These are phyloP conservation scores for Wickerhamiella infanticola DNA, from an alignment of 1,139 yeast genomes.

Conservation along the genomic window DNA sequence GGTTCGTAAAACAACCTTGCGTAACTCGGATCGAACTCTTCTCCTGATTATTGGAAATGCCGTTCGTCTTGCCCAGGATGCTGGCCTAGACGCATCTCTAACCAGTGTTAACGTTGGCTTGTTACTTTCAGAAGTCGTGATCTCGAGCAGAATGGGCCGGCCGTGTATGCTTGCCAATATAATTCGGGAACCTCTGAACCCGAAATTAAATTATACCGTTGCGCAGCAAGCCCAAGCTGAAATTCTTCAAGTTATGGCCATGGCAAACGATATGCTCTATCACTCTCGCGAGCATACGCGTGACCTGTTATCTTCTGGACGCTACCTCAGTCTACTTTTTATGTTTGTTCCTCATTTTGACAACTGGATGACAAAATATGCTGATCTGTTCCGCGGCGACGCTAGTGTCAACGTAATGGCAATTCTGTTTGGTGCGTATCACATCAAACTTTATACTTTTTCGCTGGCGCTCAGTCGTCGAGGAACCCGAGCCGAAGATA, in stretches of 20 bases:
- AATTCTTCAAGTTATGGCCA: constrained; percentile 57
- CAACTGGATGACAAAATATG: constrained; percentile 59
- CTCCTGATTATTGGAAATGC: constrained; percentile 90
- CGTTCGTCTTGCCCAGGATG: constrained; percentile 72
- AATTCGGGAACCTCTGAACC: constrained; percentile 20
- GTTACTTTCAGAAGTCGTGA: constrained; percentile 59
- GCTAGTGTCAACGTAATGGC: constrained; percentile 32
- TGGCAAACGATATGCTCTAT: constrained; percentile 75
- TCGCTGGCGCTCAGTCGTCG: constrained; percentile 45
- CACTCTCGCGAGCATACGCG: constrained; percentile 27
- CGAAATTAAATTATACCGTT: constrained; percentile 34
- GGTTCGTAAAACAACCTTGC: constrained; percentile 71
- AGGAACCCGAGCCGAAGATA: neutral
- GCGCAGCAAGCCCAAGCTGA: constrained; percentile 68
- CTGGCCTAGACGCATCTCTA: constrained; percentile 63
- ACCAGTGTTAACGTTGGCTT: constrained; percentile 68
- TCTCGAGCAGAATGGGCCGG: constrained; percentile 26
- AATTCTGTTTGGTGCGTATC: constrained; percentile 65
- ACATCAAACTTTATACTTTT: constrained; percentile 67
- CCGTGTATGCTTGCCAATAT: constrained; percentile 23
- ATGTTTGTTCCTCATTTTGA: constrained; percentile 63
- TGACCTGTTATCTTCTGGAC: constrained; percentile 33
- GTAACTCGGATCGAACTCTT: constrained; percentile 78
- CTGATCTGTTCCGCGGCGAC: constrained; percentile 35
- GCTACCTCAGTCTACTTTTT: constrained; percentile 50